Percentiles rank a stretch among this genome's conserved stretches.
These are phyloP conservation scores for Aspergillus sp. DNA, from an alignment of 2,329 filamentous ascomycete genomes.

Conservation along the genomic window DNA sequence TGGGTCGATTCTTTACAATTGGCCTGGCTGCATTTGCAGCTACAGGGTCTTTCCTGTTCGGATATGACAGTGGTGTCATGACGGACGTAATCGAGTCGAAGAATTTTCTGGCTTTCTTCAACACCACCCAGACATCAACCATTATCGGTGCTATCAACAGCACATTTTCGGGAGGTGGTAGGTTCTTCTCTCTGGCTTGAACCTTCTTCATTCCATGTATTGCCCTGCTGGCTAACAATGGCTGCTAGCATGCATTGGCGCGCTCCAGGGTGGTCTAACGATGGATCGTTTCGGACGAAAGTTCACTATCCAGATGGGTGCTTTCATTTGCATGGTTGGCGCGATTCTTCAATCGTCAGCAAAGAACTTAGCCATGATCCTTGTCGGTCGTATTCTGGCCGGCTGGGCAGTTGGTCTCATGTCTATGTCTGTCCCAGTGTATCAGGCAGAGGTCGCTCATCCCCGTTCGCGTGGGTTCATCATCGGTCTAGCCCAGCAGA, in stretches of 20 bases:
- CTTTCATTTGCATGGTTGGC: slow-evolving; percentile 59
- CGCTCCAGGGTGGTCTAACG: slow-evolving; percentile 57
- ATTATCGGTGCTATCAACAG: slow-evolving; percentile 65
- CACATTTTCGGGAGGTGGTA: slow-evolving; percentile 61
- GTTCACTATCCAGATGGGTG: slow-evolving; percentile 62
- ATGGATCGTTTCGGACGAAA: slow-evolving; percentile 64
- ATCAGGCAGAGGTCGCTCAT: slow-evolving; percentile 64
- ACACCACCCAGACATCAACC: slow-evolving; percentile 51
- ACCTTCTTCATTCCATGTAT: not conserved
- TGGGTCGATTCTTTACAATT: slow-evolving; percentile 17
- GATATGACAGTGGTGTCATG: slow-evolving; percentile 46
- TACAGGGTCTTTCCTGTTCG: slow-evolving; percentile 33
- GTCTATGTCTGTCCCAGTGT: slow-evolving; percentile 59
- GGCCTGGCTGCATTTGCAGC: slow-evolving; percentile 16
- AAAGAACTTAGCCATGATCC: slow-evolving; percentile 58
- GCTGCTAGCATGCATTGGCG: slow-evolving; percentile 49
- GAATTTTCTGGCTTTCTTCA: slow-evolving; percentile 61
- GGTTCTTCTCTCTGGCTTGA: not conserved
- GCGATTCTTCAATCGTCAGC: slow-evolving; percentile 61
- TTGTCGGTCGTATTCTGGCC: slow-evolving; percentile 55
- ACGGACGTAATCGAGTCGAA: slow-evolving; percentile 56
- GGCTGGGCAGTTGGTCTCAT: slow-evolving; percentile 52
- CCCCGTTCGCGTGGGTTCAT: slow-evolving; percentile 58
- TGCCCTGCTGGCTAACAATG: slow-evolving; percentile 6
- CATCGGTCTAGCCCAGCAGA: slow-evolving; percentile 47